phyloP scores from a whole-genome alignment of 345 rosid species.

The Ricinus communis region DNA sequence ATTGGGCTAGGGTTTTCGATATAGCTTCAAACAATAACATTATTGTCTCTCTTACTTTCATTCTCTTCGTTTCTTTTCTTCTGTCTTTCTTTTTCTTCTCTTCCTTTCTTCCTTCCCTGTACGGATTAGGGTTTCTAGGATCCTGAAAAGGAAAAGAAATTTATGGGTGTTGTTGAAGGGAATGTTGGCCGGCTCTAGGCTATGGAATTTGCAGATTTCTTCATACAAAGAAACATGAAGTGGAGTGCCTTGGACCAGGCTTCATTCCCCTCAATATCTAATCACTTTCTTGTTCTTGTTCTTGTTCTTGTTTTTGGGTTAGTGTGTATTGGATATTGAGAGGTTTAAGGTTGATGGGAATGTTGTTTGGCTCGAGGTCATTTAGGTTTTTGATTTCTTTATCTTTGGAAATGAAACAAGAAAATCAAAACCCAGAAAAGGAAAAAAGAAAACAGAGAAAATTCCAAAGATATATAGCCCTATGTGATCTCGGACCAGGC shows the following conservation, averaged over 20 bases:
- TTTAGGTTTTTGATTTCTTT: conserved; percentile 27
- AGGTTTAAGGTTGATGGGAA: conserved; percentile 47
- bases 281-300: not conserved
- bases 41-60: not conserved
- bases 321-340: not conserved
- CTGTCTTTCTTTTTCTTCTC: not conserved
- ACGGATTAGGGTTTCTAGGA: conserved; percentile 4
- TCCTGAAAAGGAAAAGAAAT: not conserved
- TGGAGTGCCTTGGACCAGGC: conserved; percentile 9
- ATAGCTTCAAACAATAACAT: not conserved
- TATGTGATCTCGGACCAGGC: conserved; percentile 58
- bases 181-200: conserved; percentile 8
- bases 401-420: not conserved
- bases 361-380: conserved; percentile 59
- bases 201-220: not conserved
- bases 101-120: not conserved
- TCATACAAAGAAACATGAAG: not conserved
- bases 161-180: conserved; percentile 3
- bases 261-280: conserved; percentile 2
- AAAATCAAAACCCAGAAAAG: no score
- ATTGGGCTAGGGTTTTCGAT: not conserved
- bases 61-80: not conserved
- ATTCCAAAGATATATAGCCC: not conserved
- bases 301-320: not conserved
- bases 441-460: not conserved